Evolutionary conservation across 176 grass and related monocot species (phyloP).

Genomic region (Aechmea fasciata): DNA sequence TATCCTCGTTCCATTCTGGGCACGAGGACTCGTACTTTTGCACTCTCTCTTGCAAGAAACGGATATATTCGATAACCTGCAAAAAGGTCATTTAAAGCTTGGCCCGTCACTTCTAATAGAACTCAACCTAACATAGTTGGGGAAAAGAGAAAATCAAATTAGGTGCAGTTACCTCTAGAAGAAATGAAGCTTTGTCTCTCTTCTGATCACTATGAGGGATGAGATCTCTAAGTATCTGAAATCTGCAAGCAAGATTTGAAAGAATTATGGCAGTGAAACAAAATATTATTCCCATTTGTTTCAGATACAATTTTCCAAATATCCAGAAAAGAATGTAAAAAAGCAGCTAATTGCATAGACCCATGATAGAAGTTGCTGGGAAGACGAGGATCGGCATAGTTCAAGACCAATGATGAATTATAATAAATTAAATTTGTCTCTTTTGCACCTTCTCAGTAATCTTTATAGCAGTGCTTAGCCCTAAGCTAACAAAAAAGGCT

Average conservation of each 20-base stretch:
- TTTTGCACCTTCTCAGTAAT: background rate
- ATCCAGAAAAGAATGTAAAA: background rate
- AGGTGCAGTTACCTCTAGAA: slow-evolving; percentile 54
- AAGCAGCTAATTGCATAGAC: slow-evolving; percentile 4
- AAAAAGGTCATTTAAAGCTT: background rate
- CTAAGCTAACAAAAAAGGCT: background rate
- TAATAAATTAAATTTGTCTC: background rate
- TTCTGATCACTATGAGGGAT: slow-evolving; percentile 97
- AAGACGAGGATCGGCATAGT: background rate
- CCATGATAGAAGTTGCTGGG: background rate
- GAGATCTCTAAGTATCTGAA: slow-evolving; percentile 96
- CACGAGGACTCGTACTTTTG: slow-evolving; percentile 48
- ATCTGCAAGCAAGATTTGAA: slow-evolving; percentile 42
- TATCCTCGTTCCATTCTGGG: slow-evolving; percentile 84
- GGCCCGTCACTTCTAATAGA: background rate
- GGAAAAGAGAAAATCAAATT: background rate
- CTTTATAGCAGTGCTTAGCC: background rate
- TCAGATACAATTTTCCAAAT: background rate
- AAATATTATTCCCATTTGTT: background rate
- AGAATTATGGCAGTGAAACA: background rate
- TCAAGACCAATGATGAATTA: background rate
- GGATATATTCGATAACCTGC: slow-evolving; percentile 97
- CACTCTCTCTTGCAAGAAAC: slow-evolving; percentile 89
- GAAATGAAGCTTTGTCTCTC: slow-evolving; percentile 97
- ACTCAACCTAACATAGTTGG: background rate